Conservation (phyloP, 129 eudicot species). For the carrot (Daucus carota) region DH1_v3.0 NC_030381.2:38687501-38688000, state of each 20-base stretch:
- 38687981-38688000: not conserved
- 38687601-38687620: not conserved
- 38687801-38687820: slow-evolving; percentile 26
- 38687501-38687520: not conserved
- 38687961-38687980: not conserved
- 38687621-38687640: too few species aligned
- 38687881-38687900: slow-evolving; percentile 56
- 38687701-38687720: not conserved
- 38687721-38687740: not conserved
- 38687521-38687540: not conserved
- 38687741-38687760: too few species aligned
- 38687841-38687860: slow-evolving; percentile 86
- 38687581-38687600: not conserved
- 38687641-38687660: not conserved
- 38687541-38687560: not conserved
- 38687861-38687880: slow-evolving; percentile 50
- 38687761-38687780: not conserved
- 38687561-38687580: not conserved
- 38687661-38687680: not conserved
- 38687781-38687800: slow-evolving; percentile 5
- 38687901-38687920: slow-evolving; percentile 87
- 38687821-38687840: slow-evolving; percentile 77
- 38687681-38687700: not conserved
- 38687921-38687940: slow-evolving; percentile 50
- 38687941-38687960: not conserved